Evolutionary conservation across 805 yeast species (phyloP), one percentile per base, ranked within the genome.

Genomic region (Allodekkera sacchari): DNA sequence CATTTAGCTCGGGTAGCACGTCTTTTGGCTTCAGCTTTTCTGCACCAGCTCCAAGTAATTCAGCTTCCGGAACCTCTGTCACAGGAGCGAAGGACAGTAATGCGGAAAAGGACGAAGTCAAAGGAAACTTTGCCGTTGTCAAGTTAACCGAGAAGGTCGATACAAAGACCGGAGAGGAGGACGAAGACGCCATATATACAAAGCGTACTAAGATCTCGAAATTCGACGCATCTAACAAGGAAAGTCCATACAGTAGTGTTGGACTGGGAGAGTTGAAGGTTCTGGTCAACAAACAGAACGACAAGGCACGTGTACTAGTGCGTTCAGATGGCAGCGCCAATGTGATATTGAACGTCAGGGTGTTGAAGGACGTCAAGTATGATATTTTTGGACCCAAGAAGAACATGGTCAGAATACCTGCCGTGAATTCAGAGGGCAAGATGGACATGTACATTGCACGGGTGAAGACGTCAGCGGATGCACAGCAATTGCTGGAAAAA

Each of bases 281-380:
- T 9, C 61, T 89, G 34, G 74, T 68, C 36, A 67, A 79, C 45
- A 68, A 68, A 31, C 66, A 61, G 2, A 76, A 80, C 7, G 59
- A 63, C 15, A 83, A 83, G 49, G 52, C 77, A 3, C 74, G 97
- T 52, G 59, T 83, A 10, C 59, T 89, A 22, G 68, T 89, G 14
- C 74, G 97, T 47, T 83, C 96, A 0, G 97, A 88, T 35, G 96
- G 95, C 18, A 77, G 85, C 24, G 79, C 81, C 24, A 71, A 94
- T 44, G 77, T 87, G 11, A 55, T 89, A 28, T 57, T 89, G 37
- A 89, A 89, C 52, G 63, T 76, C 10, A 57, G 64, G n/a, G 55
- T 87, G 8, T 61, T 71, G 7, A 68, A 68, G 32, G 72, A 71
- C 31, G 60, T 84, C 36, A 62, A 61, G 1, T 88, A 85, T 52